Evolutionary conservation across 306 rosid genomes (phyloP).

Genomic region (Casuarina glauca): DNA sequence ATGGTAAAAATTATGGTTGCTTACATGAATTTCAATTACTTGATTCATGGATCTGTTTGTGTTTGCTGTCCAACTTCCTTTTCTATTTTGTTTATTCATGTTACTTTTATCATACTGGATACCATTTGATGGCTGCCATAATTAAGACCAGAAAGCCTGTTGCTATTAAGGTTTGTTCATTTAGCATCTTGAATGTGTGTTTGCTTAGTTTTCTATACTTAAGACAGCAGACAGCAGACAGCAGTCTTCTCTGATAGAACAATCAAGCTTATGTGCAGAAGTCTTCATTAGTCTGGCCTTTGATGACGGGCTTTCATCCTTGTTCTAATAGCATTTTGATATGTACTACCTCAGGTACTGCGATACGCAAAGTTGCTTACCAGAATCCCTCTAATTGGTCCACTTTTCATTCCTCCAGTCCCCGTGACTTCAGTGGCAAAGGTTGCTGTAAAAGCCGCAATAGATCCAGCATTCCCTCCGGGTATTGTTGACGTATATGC

Average conservation of each 20-base stretch:
- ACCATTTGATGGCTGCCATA: background rate
- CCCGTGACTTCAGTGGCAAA: slow-evolving; percentile 1
- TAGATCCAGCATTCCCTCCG: slow-evolving; percentile 5
- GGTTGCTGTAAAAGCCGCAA: slow-evolving; percentile 16
- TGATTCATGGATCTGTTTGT: background rate
- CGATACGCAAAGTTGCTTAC: background rate
- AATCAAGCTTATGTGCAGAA: background rate
- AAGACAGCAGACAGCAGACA: background rate
- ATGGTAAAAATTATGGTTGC: background rate
- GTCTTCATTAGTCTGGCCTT: background rate
- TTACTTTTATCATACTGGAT: background rate
- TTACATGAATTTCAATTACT: background rate
- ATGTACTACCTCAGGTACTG: background rate
- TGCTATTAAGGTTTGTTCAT: background rate
- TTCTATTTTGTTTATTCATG: background rate
- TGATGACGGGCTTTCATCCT: background rate
- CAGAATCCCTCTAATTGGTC: slow-evolving; percentile 2
- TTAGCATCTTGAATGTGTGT: background rate
- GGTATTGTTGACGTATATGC: background rate
- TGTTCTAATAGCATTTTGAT: background rate
- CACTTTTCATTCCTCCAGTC: slow-evolving; percentile 8
- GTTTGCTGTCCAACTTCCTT: background rate
- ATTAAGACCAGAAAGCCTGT: too few relatives aligned
- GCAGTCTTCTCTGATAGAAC: background rate
- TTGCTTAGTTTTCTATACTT: background rate